These are phyloP conservation scores for Populus tomentosa DNA, from an alignment of 441 rosid genomes.

Conservation along the genomic window DNA sequence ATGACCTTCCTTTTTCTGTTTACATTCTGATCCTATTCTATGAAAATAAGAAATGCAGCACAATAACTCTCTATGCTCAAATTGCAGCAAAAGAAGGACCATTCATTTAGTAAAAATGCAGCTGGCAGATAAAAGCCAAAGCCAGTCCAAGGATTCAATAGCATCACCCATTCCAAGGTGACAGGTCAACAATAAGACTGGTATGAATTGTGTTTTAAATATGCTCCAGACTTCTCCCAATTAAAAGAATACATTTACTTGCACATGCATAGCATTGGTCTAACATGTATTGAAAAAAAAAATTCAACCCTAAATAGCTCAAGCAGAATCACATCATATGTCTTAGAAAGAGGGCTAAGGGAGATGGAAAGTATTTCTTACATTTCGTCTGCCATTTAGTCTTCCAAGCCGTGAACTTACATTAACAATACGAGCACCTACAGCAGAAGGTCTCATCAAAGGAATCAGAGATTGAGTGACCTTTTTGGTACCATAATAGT, in stretches of 20 bases:
- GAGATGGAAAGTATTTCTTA: constrained; percentile 34
- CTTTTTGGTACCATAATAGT: constrained; percentile 75
- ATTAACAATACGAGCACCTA: too few relatives aligned
- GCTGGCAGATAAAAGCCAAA: background rate
- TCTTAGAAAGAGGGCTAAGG: background rate
- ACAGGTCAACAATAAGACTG: background rate
- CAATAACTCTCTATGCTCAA: background rate
- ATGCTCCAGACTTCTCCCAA: background rate
- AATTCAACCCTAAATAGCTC: background rate
- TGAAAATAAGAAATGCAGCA: background rate
- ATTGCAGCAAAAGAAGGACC: background rate
- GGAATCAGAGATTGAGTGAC: constrained; percentile 20
- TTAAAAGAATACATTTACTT: background rate
- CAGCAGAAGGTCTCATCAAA: too few relatives aligned
- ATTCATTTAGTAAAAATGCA: background rate
- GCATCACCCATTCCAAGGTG: background rate
- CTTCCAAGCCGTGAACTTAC: constrained; percentile 48
- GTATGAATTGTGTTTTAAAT: background rate
- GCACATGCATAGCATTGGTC: background rate
- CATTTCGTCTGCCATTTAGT: constrained; percentile 72
- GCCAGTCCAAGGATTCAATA: background rate
- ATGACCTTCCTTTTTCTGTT: background rate
- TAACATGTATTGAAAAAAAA: background rate
- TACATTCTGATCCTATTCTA: background rate
- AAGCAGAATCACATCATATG: background rate